Conservation (phyloP, 176 grass and related monocot species). For the Eleusine indica region DNA sequence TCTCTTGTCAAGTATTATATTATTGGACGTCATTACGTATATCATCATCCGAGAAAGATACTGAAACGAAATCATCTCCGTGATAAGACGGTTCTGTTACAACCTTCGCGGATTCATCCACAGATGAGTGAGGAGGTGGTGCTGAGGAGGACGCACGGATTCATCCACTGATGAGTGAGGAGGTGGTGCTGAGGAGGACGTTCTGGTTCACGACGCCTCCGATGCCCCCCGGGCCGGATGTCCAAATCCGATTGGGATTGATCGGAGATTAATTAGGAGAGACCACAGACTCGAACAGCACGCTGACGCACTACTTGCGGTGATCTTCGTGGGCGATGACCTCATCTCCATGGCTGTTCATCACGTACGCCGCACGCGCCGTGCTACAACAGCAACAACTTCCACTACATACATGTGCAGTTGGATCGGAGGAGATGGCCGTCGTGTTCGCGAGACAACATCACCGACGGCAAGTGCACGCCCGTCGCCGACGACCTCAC, state of each 20-base stretch:
- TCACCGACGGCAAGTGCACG: constrained; percentile 2
- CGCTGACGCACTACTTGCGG: constrained; percentile 27
- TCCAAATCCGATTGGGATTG: constrained; percentile 55
- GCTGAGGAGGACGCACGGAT: too few relatives aligned
- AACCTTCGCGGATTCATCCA: too few relatives aligned
- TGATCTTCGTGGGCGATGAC: too few relatives aligned
- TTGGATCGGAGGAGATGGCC: constrained; percentile 41
- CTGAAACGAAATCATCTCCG: too few relatives aligned
- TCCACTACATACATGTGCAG: constrained; percentile 54
- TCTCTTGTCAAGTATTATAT: too few relatives aligned
- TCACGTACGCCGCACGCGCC: constrained; percentile 44
- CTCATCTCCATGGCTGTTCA: constrained; percentile 45
- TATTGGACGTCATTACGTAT: too few relatives aligned
- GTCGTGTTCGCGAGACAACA: constrained; percentile 53
- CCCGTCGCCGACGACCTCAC: constrained; percentile 15
- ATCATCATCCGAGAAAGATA: too few relatives aligned
- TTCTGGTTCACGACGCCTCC: constrained; percentile 76
- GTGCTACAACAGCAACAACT: constrained; percentile 69
- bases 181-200: constrained; percentile 24
- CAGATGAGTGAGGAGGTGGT: too few relatives aligned
- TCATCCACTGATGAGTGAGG: constrained; percentile 50
- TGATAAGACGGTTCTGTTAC: too few relatives aligned
- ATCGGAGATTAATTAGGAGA: constrained; percentile 66
- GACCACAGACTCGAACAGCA: constrained; percentile 65
- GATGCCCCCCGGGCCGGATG: constrained; percentile 52